Evolutionary conservation across 108 stramenopile species (phyloP).

Genomic region (Aureococcus anophagefferens): DNA sequence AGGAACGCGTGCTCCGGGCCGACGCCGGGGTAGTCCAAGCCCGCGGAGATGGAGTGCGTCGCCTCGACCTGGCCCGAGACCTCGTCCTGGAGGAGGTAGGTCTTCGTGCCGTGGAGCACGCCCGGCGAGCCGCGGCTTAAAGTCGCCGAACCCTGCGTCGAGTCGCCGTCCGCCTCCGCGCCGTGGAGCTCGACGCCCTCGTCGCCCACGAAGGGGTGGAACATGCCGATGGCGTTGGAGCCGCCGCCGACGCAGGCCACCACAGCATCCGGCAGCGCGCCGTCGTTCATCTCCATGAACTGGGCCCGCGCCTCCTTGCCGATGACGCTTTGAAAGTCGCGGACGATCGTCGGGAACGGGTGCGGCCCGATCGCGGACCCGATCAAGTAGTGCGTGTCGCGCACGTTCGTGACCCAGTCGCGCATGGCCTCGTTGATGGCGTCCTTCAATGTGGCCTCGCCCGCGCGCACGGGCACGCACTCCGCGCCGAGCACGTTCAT

Average conservation of each 20-base stretch:
- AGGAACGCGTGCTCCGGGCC: constrained; percentile 89
- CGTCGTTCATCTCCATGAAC: constrained; percentile 37
- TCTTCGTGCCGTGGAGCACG: constrained; percentile 83
- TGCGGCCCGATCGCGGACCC: constrained; percentile 93
- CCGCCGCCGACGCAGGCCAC: constrained; percentile 94
- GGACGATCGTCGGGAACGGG: constrained; percentile 92
- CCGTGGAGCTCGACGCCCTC: constrained; percentile 72
- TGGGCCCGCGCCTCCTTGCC: constrained; percentile 70
- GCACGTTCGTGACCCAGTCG: constrained; percentile 94
- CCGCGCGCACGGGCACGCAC: constrained; percentile 80
- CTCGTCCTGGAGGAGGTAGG: constrained; percentile 78
- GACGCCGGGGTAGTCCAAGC: constrained; percentile 93
- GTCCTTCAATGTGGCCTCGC: constrained; percentile 82
- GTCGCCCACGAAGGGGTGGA: constrained; percentile 77
- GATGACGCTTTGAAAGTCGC: constrained; percentile 87
- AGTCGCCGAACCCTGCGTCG: constrained; percentile 78
- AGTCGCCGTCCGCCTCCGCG: constrained; percentile 83
- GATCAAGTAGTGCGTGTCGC: constrained; percentile 87
- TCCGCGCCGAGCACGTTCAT: constrained; percentile 93
- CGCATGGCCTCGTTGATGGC: constrained; percentile 97
- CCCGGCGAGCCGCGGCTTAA: constrained; percentile 78
- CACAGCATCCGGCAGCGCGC: constrained; percentile 77
- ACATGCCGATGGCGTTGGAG: constrained; percentile 91
- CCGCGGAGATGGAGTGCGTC: constrained; percentile 84
- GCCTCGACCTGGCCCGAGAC: constrained; percentile 74